Evolutionary conservation across 495 filamentous ascomycete genomes (phyloP), one percentile per base, ranked within the genome.

Genomic region (Entonaema liquescens): DNA sequence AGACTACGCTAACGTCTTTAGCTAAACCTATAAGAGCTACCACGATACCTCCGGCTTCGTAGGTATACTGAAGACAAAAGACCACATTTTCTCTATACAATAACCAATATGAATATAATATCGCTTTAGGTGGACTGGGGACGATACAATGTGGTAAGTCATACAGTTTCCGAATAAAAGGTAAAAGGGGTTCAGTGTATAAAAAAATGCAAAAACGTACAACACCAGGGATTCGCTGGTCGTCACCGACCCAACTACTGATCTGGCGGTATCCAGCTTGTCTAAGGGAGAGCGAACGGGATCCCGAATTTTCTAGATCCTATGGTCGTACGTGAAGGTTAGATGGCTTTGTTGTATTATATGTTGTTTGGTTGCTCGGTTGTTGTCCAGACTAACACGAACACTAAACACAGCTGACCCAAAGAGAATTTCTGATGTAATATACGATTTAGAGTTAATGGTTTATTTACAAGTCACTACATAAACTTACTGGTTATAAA

Each of bases 201-300:
- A 33, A 33, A 47, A 47, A 47, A 47, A 47, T 40, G 4, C 5
- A 53, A 73, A 77, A 77, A 81, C 78, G 77, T 82, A 81, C 81
- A 80, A 80, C 80, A 83, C 79, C 77, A 55, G 74, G 81, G 63
- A 79, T 82, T 83, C 80, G 77, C 81, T 77, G 77, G 76, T 84
- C 76, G 79, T 83, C 82, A 83, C 79, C 82, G 75, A 83, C 81
- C 78, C 77, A 79, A 83, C 78, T 82, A 81, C 81, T 82, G 74
- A 72, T 81, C 77, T 62, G 70, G 70, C 78, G 59, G 71, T 78
- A 73, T 62, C 60, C 68, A 49, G 76, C 74, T 81, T 80, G 73
- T 77, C 77, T 79, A 82, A 71, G 81, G 80, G 75, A 81, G 82
- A 84, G 79, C 83, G 78, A 79, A 84, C 82, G 80, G 83, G 82